Percentiles rank a stretch among this genome's conserved stretches.
phyloP scores from a whole-genome alignment of 805 yeast genomes.

The Kazachstania psychrophila region DNA sequence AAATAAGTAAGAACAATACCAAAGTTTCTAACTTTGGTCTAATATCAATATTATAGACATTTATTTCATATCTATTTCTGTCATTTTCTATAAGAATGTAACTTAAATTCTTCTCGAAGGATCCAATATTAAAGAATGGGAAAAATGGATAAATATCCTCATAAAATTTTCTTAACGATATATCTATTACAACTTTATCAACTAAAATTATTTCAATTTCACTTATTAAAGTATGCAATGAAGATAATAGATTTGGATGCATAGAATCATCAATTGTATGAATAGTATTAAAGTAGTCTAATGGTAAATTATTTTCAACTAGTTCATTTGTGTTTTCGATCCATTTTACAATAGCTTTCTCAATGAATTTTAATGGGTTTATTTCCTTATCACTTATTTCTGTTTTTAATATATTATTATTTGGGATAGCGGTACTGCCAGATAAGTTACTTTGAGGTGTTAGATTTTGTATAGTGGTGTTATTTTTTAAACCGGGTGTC shows the following conservation, averaged over 20 bases:
- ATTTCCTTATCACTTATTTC: not conserved
- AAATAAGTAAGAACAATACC: slow-evolving; percentile 6
- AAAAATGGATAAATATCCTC: slow-evolving; percentile 17
- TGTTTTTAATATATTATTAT: not conserved
- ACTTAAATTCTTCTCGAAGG: slow-evolving; percentile 6
- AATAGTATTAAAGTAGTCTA: slow-evolving; percentile 10
- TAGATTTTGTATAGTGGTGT: not conserved
- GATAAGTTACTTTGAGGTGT: slow-evolving; percentile 1
- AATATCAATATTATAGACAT: slow-evolving; percentile 4
- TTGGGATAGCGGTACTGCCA: not conserved
- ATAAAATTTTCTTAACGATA: slow-evolving; percentile 11
- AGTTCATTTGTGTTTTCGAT: slow-evolving; percentile 6
- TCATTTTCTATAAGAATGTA: not conserved
- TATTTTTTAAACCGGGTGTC: not conserved
- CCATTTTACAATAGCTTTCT: slow-evolving; percentile 14
- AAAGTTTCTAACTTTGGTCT: slow-evolving; percentile 7
- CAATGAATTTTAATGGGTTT: slow-evolving; percentile 11
- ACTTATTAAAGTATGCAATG: slow-evolving; percentile 6
- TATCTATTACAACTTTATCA: slow-evolving; percentile 7
- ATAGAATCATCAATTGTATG: slow-evolving; percentile 11
- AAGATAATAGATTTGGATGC: slow-evolving; percentile 6
- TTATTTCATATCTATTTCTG: slow-evolving; percentile 5
- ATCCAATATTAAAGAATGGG: slow-evolving; percentile 14
- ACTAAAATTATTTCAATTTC: slow-evolving; percentile 10
- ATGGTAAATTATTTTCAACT: slow-evolving; percentile 8